phyloP scores from a whole-genome alignment of 768 basidiomycete genomes.

The Suillus subalutaceus region DNA sequence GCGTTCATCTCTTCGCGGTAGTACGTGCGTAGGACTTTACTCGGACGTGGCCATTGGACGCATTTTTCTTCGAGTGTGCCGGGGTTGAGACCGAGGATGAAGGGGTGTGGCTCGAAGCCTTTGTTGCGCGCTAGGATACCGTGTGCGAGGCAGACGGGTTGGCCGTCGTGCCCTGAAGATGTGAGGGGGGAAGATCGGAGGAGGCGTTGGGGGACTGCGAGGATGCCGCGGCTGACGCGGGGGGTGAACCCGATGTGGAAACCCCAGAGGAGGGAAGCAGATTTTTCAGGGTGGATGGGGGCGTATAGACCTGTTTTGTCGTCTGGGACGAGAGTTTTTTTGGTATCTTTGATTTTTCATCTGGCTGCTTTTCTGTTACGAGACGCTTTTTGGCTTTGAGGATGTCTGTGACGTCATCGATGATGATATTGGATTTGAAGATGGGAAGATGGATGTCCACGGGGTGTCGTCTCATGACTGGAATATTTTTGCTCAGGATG shows the following conservation, averaged over 20 bases:
- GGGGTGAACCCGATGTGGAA: conserved; percentile 5
- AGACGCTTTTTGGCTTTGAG: neutral
- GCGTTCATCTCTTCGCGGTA: conserved; percentile 4
- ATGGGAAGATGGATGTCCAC: neutral
- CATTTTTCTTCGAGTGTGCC: conserved; percentile 4
- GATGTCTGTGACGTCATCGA: conserved; percentile 2
- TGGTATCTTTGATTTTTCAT: neutral
- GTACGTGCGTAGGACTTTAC: conserved; percentile 7
- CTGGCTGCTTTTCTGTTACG: neutral
- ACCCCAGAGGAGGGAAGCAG: conserved; percentile 5
- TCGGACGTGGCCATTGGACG: conserved; percentile 2
- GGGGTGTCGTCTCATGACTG: conserved; percentile 1
- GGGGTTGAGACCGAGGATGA: neutral
- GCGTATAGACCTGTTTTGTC: conserved; percentile 7
- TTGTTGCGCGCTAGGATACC: conserved; percentile 9
- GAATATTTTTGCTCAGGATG: neutral
- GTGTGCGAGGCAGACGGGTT: conserved; percentile 4
- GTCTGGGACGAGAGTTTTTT: neutral
- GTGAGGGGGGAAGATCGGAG: conserved; percentile 3
- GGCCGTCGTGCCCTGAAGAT: conserved; percentile 3
- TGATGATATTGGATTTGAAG: neutral
- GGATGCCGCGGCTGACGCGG: conserved; percentile 6
- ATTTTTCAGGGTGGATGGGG: neutral
- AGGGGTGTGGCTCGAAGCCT: neutral
- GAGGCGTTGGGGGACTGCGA: conserved; percentile 5